Percentiles rank a stretch among this genome's conserved stretches.
Conservation (phyloP, 495 filamentous ascomycete genomes). For the Cercophora samala region DNA sequence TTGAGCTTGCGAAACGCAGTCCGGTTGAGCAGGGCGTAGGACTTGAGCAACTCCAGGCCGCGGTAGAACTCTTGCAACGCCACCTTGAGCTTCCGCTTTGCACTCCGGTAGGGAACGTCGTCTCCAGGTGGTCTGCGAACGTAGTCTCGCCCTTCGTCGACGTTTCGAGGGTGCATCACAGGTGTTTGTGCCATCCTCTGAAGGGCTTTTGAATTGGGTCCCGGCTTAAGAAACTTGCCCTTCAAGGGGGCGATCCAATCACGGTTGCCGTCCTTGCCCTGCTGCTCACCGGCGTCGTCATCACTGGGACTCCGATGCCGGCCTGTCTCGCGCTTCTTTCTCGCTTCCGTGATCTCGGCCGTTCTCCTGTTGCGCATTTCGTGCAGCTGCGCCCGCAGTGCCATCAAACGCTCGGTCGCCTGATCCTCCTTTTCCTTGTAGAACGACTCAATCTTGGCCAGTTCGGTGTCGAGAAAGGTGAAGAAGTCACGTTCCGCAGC, state of each 20-base stretch:
- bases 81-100: constrained; percentile 85
- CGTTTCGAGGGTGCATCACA: constrained; percentile 30
- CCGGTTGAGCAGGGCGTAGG: constrained; percentile 81
- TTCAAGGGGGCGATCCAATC: constrained; percentile 46
- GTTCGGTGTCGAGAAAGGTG: constrained; percentile 68
- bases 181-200: constrained; percentile 42
- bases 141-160: constrained; percentile 58
- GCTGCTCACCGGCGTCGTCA: constrained; percentile 19
- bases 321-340: constrained; percentile 29
- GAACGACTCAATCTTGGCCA: constrained; percentile 83
- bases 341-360: constrained; percentile 59
- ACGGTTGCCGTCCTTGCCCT: constrained; percentile 20
- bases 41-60: constrained; percentile 84
- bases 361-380: constrained; percentile 79
- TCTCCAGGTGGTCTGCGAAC: constrained; percentile 53
- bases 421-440: constrained; percentile 81
- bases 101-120: constrained; percentile 73
- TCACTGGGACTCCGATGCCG: constrained; percentile 15
- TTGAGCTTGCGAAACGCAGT: constrained; percentile 96
- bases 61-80: constrained; percentile 92
- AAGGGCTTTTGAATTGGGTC: constrained; percentile 47
- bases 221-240: constrained; percentile 42
- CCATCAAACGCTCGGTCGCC: constrained; percentile 63
- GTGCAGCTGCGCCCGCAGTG: constrained; percentile 76
- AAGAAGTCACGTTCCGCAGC: constrained; percentile 73